These are phyloP conservation scores for Bretschneidera sinensis DNA, from an alignment of 345 rosid species.

Conservation along the genomic window DNA sequence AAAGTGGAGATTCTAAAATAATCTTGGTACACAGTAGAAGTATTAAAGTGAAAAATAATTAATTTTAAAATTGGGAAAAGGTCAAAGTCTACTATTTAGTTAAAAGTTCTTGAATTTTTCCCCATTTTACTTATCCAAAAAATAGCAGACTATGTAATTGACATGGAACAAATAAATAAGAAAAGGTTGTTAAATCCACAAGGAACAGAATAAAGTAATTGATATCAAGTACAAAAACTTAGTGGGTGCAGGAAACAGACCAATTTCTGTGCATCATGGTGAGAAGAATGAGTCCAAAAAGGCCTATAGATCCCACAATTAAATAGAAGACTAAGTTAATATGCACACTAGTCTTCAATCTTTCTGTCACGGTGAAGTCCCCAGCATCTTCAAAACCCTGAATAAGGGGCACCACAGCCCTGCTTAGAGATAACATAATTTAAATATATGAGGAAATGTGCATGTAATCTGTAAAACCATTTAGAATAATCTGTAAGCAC, in stretches of 20 bases:
- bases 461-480: slow-evolving; percentile 25
- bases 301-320: slow-evolving; percentile 80
- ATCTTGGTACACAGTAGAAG: too few species aligned
- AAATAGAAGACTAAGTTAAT: slow-evolving; percentile 91
- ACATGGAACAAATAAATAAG: too few species aligned
- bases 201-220: slow-evolving; percentile 1
- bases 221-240: slow-evolving; percentile 1
- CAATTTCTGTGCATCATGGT: slow-evolving; percentile 55
- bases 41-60: too few species aligned
- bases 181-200: too few species aligned
- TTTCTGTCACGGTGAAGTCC: slow-evolving; percentile 83
- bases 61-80: too few species aligned
- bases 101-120: too few species aligned
- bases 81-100: too few species aligned
- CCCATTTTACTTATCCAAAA: too few species aligned
- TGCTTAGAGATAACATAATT: slow-evolving; percentile 64
- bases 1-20: too few species aligned
- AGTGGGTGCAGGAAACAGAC: slow-evolving; percentile 20
- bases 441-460: slow-evolving; percentile 37
- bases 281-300: slow-evolving; percentile 88
- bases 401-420: slow-evolving; percentile 99
- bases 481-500: slow-evolving; percentile 7
- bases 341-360: slow-evolving; percentile 85
- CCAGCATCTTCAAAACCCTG: slow-evolving; percentile 99
- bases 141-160: too few species aligned